A percentile compares a stretch with the other conserved stretches of the same genome.
phyloP scores from a whole-genome alignment of 2,329 filamentous ascomycete species.

The Trichoderma koningiopsis region DNA sequence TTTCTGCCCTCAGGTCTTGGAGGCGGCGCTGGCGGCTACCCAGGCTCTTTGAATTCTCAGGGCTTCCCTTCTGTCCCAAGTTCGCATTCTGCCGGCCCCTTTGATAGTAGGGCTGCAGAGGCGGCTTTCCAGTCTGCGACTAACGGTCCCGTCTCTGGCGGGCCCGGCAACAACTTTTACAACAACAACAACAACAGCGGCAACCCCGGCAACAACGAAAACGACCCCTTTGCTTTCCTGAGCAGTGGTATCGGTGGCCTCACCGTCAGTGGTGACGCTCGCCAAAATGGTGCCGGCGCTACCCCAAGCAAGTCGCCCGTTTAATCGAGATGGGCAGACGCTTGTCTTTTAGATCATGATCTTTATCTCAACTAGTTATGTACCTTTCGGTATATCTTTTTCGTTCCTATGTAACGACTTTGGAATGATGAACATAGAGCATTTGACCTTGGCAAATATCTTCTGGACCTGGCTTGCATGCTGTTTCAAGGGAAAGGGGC shows the following conservation, averaged over 20 bases:
- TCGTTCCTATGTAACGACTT: constrained; percentile 37
- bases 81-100: constrained; percentile 81
- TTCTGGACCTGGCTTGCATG: constrained; percentile 46
- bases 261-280: constrained; percentile 68
- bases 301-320: constrained; percentile 63
- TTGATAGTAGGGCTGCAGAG: constrained; percentile 91
- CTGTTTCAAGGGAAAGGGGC: constrained; percentile 45
- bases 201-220: constrained; percentile 69
- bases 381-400: constrained; percentile 35
- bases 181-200: constrained; percentile 47
- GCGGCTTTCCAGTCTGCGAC: constrained; percentile 89
- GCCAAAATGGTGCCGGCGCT: constrained; percentile 62
- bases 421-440: constrained; percentile 50
- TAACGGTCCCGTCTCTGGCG: constrained; percentile 77
- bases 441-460: constrained; percentile 49
- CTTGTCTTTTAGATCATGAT: constrained; percentile 34
- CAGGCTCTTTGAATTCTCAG: constrained; percentile 77
- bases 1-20: constrained; percentile 88
- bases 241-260: constrained; percentile 72
- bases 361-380: constrained; percentile 29
- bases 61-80: constrained; percentile 71
- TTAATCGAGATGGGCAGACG: constrained; percentile 42
- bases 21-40: constrained; percentile 69
- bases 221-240: constrained; percentile 79
- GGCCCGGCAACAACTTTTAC: constrained; percentile 60